These are phyloP conservation scores for Manihot esculenta DNA, from an alignment of 441 rosid genomes.

Conservation along the genomic window DNA sequence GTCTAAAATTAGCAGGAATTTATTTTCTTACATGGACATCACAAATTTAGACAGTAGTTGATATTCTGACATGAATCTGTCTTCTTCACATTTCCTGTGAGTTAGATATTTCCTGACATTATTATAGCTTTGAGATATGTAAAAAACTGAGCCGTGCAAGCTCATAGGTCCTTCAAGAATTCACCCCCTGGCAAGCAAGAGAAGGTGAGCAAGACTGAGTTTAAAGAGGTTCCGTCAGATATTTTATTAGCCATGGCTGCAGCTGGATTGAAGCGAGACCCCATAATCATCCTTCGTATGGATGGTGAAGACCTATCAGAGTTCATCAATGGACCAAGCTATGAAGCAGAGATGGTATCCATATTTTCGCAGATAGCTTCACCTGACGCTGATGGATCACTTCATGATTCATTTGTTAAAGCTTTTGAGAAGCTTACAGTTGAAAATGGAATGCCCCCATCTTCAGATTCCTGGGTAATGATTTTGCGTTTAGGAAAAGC, in stretches of 20 bases:
- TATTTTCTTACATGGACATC: no score
- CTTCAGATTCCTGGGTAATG: conserved; percentile 79
- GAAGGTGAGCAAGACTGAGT: conserved; percentile 75
- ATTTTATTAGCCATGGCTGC: conserved; percentile 90
- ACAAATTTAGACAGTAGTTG: no score
- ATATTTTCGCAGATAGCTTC: conserved; percentile 49
- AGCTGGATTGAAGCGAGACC: conserved; percentile 95
- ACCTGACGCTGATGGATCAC: conserved; percentile 36
- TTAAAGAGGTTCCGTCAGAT: conserved; percentile 86
- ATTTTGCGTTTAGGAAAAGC: no score
- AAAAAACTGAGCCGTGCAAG: no score
- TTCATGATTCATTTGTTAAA: conserved; percentile 48
- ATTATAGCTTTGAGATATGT: no score
- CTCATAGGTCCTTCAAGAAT: conserved; percentile 70
- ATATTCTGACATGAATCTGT: no score
- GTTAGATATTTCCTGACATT: no score
- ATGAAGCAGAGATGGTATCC: conserved; percentile 64
- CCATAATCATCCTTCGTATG: conserved; percentile 88
- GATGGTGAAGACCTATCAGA: conserved; percentile 93
- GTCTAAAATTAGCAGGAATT: no score
- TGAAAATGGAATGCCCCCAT: conserved; percentile 93
- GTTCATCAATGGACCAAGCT: conserved; percentile 62
- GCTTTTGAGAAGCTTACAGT: conserved; percentile 73
- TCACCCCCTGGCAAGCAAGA: conserved; percentile 79
- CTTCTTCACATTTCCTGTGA: no score